phyloP scores from a whole-genome alignment of 352 stramenopile genomes.

The Plasmopara muralis region DNA sequence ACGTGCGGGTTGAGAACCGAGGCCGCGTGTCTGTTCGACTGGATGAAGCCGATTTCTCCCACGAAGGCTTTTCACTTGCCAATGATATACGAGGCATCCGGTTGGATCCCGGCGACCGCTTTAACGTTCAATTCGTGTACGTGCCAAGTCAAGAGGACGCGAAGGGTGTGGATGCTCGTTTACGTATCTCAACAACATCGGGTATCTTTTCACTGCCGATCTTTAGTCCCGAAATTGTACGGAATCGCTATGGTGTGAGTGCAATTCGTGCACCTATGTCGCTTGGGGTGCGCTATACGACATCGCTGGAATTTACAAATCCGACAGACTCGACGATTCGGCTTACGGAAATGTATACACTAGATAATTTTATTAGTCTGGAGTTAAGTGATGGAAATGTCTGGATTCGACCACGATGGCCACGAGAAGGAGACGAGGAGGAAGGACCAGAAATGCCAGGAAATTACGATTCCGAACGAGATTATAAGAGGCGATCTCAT shows the following conservation, averaged over 20 bases:
- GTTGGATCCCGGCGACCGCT: conserved; percentile 27
- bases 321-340: conserved; percentile 31
- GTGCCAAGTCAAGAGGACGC: conserved; percentile 23
- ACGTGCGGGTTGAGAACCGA: conserved; percentile 36
- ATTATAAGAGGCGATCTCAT: conserved; percentile 12
- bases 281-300: conserved; percentile 21
- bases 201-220: conserved; percentile 42
- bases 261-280: conserved; percentile 30
- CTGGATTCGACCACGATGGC: conserved; percentile 23
- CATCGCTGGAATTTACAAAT: conserved; percentile 40
- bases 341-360: conserved; percentile 41
- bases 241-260: conserved; percentile 26
- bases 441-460: conserved; percentile 12
- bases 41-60: conserved; percentile 36
- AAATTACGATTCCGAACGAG: conserved; percentile 17
- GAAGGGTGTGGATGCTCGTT: conserved; percentile 20
- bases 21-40: conserved; percentile 25
- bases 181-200: conserved; percentile 41
- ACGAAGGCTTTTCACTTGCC: conserved; percentile 33
- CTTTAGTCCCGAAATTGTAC: conserved; percentile 17
- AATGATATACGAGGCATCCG: conserved; percentile 30
- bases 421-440: conserved; percentile 10
- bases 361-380: conserved; percentile 33
- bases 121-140: conserved; percentile 36
- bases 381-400: conserved; percentile 15